Base-by-base conservation (phyloP, 345 rosid genomes). In the Tarenaya hassleriana region DNA sequence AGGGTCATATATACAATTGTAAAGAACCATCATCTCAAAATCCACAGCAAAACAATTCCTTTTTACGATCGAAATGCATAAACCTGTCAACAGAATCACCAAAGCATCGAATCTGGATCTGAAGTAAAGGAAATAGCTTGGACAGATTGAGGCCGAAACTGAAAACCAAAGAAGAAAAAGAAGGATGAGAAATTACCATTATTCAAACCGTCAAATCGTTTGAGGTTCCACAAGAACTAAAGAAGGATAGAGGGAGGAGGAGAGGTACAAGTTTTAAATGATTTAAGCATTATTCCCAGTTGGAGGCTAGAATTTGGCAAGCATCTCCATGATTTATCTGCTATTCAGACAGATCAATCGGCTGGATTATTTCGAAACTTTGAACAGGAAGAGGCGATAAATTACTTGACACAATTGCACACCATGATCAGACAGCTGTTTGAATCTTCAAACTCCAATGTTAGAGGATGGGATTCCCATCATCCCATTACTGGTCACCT, bases 341-440 rank as follows among this genome's bases (percentile, higher is more conserved):
- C 64, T 70, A 40, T 50, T 24, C 55, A 54, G 37, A 64, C 68
- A 57, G 58, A 56, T 20, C 62, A 58, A 71, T 71, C 58, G 52
- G 71, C 71, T 60, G 62, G 71, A 50, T 70, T 80, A 76, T 83
- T 72, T 61, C 56, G 34, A 44, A 37, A 67, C 73, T 65, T 67
- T 62, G 73, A 74, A 70, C 47, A 67, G 61, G 45, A 13, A 55
- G 56, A 44, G 61, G 48, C 16, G 53, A 59, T 48, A 66, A 50
- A 52, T 62, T 56, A 63, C 76, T 55, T 19, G 44, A 69, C 69
- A 64, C 66, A 67, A 67, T 58, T 41, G 53, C 86, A 78, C 74
- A 68, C 71, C 51, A 60, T 24, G 52, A 63, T 60, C 69, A 73
- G 69, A 63, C 54, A 60, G 69, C 69, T 55, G 46, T 60, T 44